Evolutionary conservation across 352 stramenopile species (phyloP).

Genomic region (Globisporangium orthogonon): DNA sequence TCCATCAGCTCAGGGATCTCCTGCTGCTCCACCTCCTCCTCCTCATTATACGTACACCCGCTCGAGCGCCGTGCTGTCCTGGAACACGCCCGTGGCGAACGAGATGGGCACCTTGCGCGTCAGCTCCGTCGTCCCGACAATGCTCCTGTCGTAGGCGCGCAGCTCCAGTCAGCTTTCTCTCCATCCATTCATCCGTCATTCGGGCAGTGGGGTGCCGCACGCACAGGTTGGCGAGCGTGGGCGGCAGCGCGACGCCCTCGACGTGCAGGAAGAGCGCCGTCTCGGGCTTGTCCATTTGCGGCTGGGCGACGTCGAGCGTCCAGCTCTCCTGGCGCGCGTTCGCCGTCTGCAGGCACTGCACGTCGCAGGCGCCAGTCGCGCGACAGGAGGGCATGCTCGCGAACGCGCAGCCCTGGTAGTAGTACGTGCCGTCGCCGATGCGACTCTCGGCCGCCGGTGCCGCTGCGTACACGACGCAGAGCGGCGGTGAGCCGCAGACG

Average conservation of each 20-base stretch:
- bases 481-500: constrained; percentile 19
- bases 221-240: constrained; percentile 53
- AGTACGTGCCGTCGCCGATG: constrained; percentile 47
- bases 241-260: constrained; percentile 41
- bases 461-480: constrained; percentile 64
- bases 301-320: constrained; percentile 52
- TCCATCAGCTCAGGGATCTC: no score
- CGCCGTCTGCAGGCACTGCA: constrained; percentile 55
- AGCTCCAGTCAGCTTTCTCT: no score
- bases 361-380: constrained; percentile 44
- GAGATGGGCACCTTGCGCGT: constrained; percentile 51
- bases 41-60: constrained; percentile 27
- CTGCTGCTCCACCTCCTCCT: no score
- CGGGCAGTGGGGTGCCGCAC: constrained; percentile 5
- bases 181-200: no score
- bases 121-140: constrained; percentile 43
- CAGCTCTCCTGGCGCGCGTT: constrained; percentile 28
- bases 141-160: constrained; percentile 23
- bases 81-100: constrained; percentile 47
- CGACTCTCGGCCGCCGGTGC: constrained; percentile 18
- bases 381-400: constrained; percentile 46
- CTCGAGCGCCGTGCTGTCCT: constrained; percentile 31
- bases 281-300: constrained; percentile 56
- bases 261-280: constrained; percentile 54
- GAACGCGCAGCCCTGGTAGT: constrained; percentile 51